Evolutionary conservation across 2,329 filamentous ascomycete species (phyloP).

Genomic region (Xylariaceae sp.): DNA sequence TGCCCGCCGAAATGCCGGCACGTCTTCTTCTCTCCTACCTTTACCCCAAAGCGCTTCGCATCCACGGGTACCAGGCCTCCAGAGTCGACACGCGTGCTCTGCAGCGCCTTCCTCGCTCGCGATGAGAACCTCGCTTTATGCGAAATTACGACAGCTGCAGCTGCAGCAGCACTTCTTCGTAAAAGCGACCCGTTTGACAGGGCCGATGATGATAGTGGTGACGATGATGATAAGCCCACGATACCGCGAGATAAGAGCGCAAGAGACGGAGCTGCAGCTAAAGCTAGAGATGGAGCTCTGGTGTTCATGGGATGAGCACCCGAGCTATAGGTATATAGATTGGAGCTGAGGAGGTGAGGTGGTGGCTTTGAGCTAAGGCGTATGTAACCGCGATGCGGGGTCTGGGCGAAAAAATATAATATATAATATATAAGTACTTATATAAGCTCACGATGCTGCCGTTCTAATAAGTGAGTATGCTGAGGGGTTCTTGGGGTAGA

Average conservation of each 20-base stretch:
- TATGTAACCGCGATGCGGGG: background rate
- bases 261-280: background rate
- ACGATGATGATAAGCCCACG: slow-evolving; percentile 2
- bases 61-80: too few species aligned
- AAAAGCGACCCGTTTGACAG: background rate
- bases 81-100: too few species aligned
- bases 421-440: too few species aligned
- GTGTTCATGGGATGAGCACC: slow-evolving; percentile 20
- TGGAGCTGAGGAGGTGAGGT: too few species aligned
- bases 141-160: too few species aligned
- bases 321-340: background rate
- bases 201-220: background rate
- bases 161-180: background rate
- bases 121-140: background rate
- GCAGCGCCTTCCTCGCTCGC: too few species aligned
- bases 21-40: too few species aligned
- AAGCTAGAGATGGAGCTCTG: slow-evolving; percentile 2
- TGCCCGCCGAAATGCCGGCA: too few species aligned
- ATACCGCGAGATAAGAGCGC: slow-evolving; percentile 13
- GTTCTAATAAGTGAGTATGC: background rate
- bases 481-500: slow-evolving; percentile 9
- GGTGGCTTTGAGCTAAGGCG: too few species aligned
- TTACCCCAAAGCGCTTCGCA: too few species aligned
- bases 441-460: background rate
- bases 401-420: background rate